Percentiles rank a stretch among this genome's conserved stretches.
These are phyloP conservation scores for Porcisia hertigi DNA, from an alignment of 208 protist genomes.

Conservation along the genomic window DNA sequence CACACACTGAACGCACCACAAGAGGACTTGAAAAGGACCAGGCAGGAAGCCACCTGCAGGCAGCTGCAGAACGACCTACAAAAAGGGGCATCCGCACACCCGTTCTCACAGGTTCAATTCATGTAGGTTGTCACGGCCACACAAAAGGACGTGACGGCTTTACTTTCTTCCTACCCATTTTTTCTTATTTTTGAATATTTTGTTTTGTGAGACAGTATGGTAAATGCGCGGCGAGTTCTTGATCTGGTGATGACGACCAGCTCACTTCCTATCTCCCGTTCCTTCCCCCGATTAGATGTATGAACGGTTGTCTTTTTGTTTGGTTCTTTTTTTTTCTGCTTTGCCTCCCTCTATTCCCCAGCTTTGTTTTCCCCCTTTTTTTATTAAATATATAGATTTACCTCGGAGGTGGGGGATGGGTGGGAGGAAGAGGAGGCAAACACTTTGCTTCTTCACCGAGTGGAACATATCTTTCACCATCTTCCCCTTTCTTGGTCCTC, in stretches of 20 bases:
- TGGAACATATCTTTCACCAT: background rate
- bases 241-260: constrained; percentile 1
- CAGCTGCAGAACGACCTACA: background rate
- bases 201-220: background rate
- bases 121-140: constrained; percentile 2
- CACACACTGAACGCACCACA: background rate
- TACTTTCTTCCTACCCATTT: constrained; percentile 9
- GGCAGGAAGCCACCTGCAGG: background rate
- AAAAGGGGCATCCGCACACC: background rate
- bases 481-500: background rate
- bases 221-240: background rate
- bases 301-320: constrained; percentile 1
- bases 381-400: no score
- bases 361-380: background rate
- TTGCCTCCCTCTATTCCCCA: constrained; percentile 1
- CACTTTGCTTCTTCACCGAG: no score
- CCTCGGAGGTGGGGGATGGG: no score
- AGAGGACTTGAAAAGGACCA: background rate
- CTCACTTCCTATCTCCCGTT: background rate
- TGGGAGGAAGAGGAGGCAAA: no score
- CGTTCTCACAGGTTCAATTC: background rate
- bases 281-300: constrained; percentile 11
- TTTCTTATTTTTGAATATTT: background rate
- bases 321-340: constrained; percentile 9
- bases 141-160: background rate